Conservation (phyloP, 2,329 filamentous ascomycete species). For the Simplicillium sp. region DNA sequence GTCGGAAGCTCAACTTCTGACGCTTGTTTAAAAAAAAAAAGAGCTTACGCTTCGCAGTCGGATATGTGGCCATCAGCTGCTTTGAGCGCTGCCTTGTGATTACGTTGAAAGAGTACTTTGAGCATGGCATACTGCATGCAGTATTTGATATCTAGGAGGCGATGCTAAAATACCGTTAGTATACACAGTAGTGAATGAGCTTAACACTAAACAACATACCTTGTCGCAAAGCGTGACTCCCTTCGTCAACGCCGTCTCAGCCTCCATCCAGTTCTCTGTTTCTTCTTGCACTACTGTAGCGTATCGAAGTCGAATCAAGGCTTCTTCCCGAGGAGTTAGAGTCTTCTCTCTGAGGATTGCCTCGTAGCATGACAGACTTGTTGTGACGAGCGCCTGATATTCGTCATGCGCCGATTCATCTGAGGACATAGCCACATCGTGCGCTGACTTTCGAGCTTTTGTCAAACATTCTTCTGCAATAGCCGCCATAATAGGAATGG, state of each 20-base stretch:
- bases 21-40: background rate
- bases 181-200: constrained; percentile 1
- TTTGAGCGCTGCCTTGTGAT: constrained; percentile 63
- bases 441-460: constrained; percentile 49
- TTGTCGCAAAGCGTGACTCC: constrained; percentile 62
- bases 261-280: constrained; percentile 65
- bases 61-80: constrained; percentile 59
- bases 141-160: constrained; percentile 58
- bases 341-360: constrained; percentile 53
- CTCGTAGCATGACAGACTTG: constrained; percentile 64
- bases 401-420: constrained; percentile 40
- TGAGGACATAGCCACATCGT: constrained; percentile 30
- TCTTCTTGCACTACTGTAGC: constrained; percentile 64
- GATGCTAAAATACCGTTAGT: constrained; percentile 24
- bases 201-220: constrained; percentile 23
- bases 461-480: constrained; percentile 68
- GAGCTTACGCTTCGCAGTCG: constrained; percentile 54
- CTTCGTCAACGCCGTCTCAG: constrained; percentile 62
- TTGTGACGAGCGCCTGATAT: constrained; percentile 65
- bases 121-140: constrained; percentile 66
- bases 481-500: constrained; percentile 53
- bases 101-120: constrained; percentile 61
- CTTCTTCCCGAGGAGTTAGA: constrained; percentile 57
- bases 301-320: constrained; percentile 59
- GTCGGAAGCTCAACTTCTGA: background rate